Evolutionary conservation across 1,139 yeast genomes (phyloP).

Genomic region (Debaryomycetaceae sp.): DNA sequence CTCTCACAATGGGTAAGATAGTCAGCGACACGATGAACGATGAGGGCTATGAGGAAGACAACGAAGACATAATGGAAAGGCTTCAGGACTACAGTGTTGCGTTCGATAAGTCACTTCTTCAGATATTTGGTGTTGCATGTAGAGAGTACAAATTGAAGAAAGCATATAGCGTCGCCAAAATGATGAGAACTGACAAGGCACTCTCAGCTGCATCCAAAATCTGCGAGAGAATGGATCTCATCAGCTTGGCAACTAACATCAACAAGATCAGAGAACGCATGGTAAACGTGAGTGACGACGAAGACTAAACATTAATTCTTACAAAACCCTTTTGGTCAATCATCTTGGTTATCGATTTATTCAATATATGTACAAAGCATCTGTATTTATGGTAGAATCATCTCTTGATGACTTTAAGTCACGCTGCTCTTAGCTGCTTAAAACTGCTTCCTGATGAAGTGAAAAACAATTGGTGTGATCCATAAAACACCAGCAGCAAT

Average conservation of each 20-base stretch:
- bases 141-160: constrained; percentile 59
- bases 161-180: constrained; percentile 67
- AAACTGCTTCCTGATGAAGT: constrained; percentile 58
- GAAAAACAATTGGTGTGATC: constrained; percentile 65
- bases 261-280: constrained; percentile 58
- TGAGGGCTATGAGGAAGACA: constrained; percentile 28
- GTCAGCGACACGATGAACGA: constrained; percentile 41
- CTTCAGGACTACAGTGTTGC: constrained; percentile 47
- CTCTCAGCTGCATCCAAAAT: constrained; percentile 80
- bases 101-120: constrained; percentile 71
- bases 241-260: constrained; percentile 63
- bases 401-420: too few relatives aligned
- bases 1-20: constrained; percentile 48
- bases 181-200: constrained; percentile 74
- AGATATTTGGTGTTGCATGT: constrained; percentile 77
- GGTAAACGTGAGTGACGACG: constrained; percentile 23
- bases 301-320: constrained; percentile 3
- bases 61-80: constrained; percentile 43
- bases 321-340: neutral
- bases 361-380: constrained; percentile 2
- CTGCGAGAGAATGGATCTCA: constrained; percentile 72
- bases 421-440: constrained; percentile 11
- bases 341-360: neutral
- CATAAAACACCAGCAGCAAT: constrained; percentile 75
- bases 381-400: neutral